These are phyloP conservation scores for Boletus semigastroideus DNA, from an alignment of 1,284 basidiomycete genomes.

Conservation along the genomic window DNA sequence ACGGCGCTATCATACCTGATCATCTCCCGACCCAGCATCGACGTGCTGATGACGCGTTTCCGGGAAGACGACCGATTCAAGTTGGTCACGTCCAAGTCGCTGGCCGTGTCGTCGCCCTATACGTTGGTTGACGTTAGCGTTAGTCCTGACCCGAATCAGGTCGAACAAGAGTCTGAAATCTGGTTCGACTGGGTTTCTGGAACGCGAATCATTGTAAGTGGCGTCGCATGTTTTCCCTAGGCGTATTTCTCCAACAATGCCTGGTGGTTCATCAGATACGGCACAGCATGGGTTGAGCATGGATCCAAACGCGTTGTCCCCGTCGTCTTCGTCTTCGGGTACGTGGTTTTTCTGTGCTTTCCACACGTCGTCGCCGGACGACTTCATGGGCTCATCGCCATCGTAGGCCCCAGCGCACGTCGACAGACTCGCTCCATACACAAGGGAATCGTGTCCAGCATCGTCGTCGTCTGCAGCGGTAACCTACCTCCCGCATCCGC, in stretches of 20 bases:
- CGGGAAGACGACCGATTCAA: conserved; percentile 93
- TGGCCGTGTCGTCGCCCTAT: conserved; percentile 59
- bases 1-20: conserved; percentile 51
- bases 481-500: conserved; percentile 72
- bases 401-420: conserved; percentile 66
- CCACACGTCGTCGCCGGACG: not conserved
- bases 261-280: conserved; percentile 28
- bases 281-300: conserved; percentile 65
- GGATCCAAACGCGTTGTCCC: conserved; percentile 62
- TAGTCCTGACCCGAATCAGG: conserved; percentile 28
- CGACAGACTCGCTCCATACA: conserved; percentile 75
- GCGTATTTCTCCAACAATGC: not conserved
- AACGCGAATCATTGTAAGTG: conserved; percentile 92
- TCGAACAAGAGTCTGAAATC: conserved; percentile 75
- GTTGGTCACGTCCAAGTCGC: conserved; percentile 78
- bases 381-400: too few relatives aligned
- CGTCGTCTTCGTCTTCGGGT: conserved; percentile 55
- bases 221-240: conserved; percentile 7
- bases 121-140: conserved; percentile 22
- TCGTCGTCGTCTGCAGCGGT: conserved; percentile 93
- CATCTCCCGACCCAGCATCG: conserved; percentile 80
- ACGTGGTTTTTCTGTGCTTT: too few relatives aligned
- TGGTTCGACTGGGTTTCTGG: conserved; percentile 99
- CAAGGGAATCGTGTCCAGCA: conserved; percentile 92
- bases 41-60: conserved; percentile 84